Evolutionary conservation across 1,139 yeast genomes (phyloP).

Genomic region (Pichia kudriavzevii): DNA sequence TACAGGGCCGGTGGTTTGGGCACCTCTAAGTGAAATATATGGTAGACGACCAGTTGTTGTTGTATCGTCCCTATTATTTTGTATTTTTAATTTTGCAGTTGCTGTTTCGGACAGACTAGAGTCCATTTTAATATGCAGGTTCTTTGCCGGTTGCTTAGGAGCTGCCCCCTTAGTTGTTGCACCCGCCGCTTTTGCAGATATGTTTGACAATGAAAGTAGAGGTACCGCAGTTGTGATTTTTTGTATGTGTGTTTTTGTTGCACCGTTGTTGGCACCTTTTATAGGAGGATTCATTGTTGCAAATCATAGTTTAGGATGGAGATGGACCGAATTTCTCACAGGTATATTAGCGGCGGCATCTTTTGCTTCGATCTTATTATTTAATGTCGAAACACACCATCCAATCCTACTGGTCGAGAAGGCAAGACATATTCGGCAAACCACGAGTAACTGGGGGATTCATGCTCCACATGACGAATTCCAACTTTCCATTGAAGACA

Average conservation of each 20-base stretch:
- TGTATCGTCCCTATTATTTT: conserved; percentile 46
- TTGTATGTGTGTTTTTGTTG: conserved; percentile 59
- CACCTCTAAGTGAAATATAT: conserved; percentile 68
- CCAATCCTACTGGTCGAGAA: conserved; percentile 49
- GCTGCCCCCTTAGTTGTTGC: conserved; percentile 78
- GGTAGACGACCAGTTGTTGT: conserved; percentile 60
- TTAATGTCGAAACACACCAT: conserved; percentile 58
- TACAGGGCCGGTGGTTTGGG: conserved; percentile 74
- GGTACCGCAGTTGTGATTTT: conserved; percentile 64
- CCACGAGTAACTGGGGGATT: conserved; percentile 69
- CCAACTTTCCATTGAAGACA: conserved; percentile 35
- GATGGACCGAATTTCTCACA: conserved; percentile 65
- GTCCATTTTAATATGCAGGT: conserved; percentile 64
- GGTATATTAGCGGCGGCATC: conserved; percentile 48
- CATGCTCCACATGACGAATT: conserved; percentile 78
- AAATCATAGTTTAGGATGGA: conserved; percentile 55
- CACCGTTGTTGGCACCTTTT: conserved; percentile 72
- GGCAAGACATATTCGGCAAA: conserved; percentile 53
- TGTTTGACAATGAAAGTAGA: conserved; percentile 52
- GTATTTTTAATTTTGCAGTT: conserved; percentile 57
- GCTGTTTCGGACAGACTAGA: conserved; percentile 71
- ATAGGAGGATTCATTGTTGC: conserved; percentile 56
- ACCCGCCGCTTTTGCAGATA: conserved; percentile 77
- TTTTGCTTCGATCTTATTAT: conserved; percentile 33
- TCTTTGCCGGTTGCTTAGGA: conserved; percentile 69